Base-by-base conservation (phyloP, 2,329 filamentous ascomycete genomes). In the Aspergillus sp. region DNA sequence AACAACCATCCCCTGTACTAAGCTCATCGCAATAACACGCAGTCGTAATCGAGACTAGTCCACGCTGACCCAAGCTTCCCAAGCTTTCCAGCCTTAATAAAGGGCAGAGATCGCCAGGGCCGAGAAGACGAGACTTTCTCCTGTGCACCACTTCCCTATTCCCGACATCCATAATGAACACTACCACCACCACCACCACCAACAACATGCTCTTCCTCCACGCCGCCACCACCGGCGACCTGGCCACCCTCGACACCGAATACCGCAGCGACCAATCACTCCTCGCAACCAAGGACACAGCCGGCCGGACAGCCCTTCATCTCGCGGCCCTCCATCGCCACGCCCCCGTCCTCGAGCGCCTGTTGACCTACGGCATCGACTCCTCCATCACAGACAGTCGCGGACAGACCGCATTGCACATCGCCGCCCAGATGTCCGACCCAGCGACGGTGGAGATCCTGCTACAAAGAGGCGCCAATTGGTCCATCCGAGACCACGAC, bases 231-330 rank as follows among this genome's bases (percentile, higher is more conserved):
- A 24, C 30, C 9, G 53, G 53, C 32, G 50, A 50, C 20, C 17
- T 36, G 9, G 14, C 43, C 1, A 32, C 17, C 40, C 30, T 55
- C 16, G 41, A 50, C 7, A n/a, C 22, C 13, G 30, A 26, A 17
- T 52, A 50, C n/a, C 36, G 14, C 1, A 32, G 32, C 5, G 26
- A 41, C 48, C 45, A 43, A 2, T 9, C 45, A 17, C 11, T 49
- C 14, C 47, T 56, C 32, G 19, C 51, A n/a, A 40, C 48, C 44
- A 24, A 8, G 14, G 45, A 51, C 33, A 9, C 51, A 3, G 16
- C 35, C 1, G 54, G 54, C 20, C 32, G 30, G 9, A 53, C 54
- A 14, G 54, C 54, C 11, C 54, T 56, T 16, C 54, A 56, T 13
- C 45, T 56, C 13, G 54, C 54, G 3, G 42, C 22, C 9, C 47